Percentiles rank a stretch among this genome's conserved stretches.
Conservation (phyloP, 164 flowering plant species). For the Kalanchoe fedtschenkoi region DNA sequence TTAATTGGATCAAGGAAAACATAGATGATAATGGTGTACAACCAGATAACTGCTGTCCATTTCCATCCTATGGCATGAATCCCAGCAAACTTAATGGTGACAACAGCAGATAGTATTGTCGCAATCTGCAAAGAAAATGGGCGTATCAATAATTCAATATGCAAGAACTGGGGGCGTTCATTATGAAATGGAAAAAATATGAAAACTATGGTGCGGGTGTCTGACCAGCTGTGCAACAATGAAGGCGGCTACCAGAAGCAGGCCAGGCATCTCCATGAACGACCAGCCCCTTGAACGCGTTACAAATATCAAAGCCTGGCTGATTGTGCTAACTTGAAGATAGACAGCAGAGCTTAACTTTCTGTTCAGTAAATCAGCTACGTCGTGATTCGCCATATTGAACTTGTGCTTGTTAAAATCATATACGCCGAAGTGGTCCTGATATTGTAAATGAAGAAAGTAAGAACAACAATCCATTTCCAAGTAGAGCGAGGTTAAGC, state of each 20-base stretch:
- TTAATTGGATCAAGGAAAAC: slow-evolving; percentile 50
- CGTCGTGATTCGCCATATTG: slow-evolving; percentile 2
- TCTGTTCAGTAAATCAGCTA: slow-evolving; percentile 8
- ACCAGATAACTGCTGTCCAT: slow-evolving; percentile 61
- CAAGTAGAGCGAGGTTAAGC: background rate
- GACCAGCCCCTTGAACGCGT: slow-evolving; percentile 71
- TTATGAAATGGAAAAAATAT: background rate
- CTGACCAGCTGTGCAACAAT: slow-evolving; percentile 49
- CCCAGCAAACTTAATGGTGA: slow-evolving; percentile 27
- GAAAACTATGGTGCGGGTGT: slow-evolving; percentile 6
- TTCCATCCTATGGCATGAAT: slow-evolving; percentile 42
- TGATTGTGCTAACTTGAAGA: slow-evolving; percentile 66
- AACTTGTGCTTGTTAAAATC: slow-evolving; percentile 16
- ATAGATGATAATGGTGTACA: slow-evolving; percentile 37
- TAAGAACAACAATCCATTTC: background rate
- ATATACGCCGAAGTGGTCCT: slow-evolving; percentile 29
- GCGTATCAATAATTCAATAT: no score
- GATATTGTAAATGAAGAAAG: slow-evolving; percentile 5
- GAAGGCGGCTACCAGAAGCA: slow-evolving; percentile 48
- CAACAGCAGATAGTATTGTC: slow-evolving; percentile 35
- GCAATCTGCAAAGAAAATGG: slow-evolving; percentile 31
- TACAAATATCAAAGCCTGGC: slow-evolving; percentile 65
- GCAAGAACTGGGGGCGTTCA: background rate
- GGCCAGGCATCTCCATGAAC: slow-evolving; percentile 50
- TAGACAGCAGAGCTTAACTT: slow-evolving; percentile 45